Percentiles rank a stretch among this genome's conserved stretches.
These are phyloP conservation scores for Lantana camara DNA, from an alignment of 257 asterid species.

Conservation along the genomic window DNA sequence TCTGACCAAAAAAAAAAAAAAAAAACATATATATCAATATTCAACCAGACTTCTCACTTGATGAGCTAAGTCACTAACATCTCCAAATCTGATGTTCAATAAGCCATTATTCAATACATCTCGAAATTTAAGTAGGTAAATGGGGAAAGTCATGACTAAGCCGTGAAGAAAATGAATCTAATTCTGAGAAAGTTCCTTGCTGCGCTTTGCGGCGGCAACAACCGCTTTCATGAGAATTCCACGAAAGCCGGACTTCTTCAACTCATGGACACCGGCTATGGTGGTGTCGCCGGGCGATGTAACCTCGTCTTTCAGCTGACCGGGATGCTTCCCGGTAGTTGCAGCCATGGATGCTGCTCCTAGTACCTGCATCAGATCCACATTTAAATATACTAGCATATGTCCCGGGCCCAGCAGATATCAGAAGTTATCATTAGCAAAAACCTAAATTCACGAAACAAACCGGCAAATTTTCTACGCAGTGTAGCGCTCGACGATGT, in stretches of 20 bases:
- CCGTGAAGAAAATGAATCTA: conserved; percentile 21
- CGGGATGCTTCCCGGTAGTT: conserved; percentile 73
- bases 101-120: conserved; percentile 3
- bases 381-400: neutral
- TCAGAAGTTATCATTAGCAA: no score
- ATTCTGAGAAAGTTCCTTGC: conserved; percentile 70
- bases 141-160: neutral
- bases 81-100: conserved; percentile 8
- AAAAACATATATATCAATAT: no score
- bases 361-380: conserved; percentile 56
- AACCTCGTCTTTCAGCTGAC: conserved; percentile 96
- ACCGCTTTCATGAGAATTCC: conserved; percentile 90
- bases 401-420: no score
- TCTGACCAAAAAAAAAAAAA: no score
- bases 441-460: no score
- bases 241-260: conserved; percentile 88
- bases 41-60: no score
- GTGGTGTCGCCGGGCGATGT: conserved; percentile 95
- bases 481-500: no score
- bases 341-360: conserved; percentile 92
- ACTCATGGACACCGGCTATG: conserved; percentile 85
- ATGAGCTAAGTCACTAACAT: no score
- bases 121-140: neutral
- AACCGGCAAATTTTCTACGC: no score
- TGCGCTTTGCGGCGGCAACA: conserved; percentile 90